A percentile compares a stretch with the other conserved stretches of the same genome.
Evolutionary conservation across 2,329 filamentous ascomycete genomes (phyloP).

Genomic region (Aspergillus thermomutatus): DNA sequence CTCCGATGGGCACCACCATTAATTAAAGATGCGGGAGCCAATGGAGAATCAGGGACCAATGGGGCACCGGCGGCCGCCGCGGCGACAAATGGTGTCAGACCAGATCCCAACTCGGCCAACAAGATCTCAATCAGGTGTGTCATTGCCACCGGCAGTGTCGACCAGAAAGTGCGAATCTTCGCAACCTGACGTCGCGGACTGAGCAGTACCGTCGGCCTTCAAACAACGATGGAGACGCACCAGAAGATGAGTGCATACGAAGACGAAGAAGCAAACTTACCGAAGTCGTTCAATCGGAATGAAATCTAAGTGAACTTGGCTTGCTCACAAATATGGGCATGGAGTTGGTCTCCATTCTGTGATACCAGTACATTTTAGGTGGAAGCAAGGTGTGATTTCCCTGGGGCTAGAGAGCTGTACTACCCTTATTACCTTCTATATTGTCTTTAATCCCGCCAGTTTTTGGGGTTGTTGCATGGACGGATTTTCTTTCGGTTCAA

Average conservation of each 20-base stretch:
- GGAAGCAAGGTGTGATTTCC: neutral
- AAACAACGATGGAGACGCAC: neutral
- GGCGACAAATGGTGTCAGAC: conserved; percentile 2
- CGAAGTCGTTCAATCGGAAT: neutral
- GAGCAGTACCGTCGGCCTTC: neutral
- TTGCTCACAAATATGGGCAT: neutral
- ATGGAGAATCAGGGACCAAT: conserved; percentile 12
- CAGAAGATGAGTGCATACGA: neutral
- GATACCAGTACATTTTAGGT: neutral
- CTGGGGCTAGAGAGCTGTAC: neutral
- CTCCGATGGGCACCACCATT: conserved; percentile 80
- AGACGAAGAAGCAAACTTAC: neutral
- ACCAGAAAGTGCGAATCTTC: conserved; percentile 75
- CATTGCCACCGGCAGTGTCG: conserved; percentile 80
- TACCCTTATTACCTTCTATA: neutral
- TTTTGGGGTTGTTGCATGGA: neutral
- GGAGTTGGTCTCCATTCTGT: conserved; percentile 5
- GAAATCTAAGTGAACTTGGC: neutral
- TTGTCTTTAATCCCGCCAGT: neutral
- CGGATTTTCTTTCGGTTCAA: neutral
- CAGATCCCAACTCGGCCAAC: neutral
- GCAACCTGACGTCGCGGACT: conserved; percentile 38
- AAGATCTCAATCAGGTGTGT: conserved; percentile 69
- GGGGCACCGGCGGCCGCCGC: conserved; percentile 2
- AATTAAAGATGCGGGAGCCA: conserved; percentile 53